These are phyloP conservation scores for Fusarium sp. DNA, from an alignment of 2,329 filamentous ascomycete species.

Conservation along the genomic window DNA sequence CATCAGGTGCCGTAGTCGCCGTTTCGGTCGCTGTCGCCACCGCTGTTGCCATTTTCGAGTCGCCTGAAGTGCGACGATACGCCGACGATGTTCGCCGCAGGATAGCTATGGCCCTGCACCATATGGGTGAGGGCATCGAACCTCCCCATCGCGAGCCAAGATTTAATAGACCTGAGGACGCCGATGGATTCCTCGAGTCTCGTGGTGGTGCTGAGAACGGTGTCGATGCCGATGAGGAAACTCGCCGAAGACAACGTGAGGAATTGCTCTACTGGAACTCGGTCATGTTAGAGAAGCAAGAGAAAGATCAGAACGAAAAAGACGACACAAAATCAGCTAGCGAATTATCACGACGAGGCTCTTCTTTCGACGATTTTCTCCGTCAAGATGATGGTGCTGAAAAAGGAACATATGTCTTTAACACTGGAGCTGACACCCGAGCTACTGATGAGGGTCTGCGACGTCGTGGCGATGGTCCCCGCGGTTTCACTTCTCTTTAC, in stretches of 20 bases:
- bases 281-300: slow-evolving; percentile 61
- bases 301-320: slow-evolving; percentile 45
- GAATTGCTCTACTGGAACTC: slow-evolving; percentile 75
- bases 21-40: slow-evolving; percentile 67
- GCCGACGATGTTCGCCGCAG: slow-evolving; percentile 70
- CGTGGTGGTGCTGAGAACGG: slow-evolving; percentile 58
- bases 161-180: slow-evolving; percentile 75
- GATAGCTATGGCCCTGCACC: slow-evolving; percentile 69
- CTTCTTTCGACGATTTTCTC: slow-evolving; percentile 70
- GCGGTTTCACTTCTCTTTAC: slow-evolving; percentile 60
- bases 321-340: slow-evolving; percentile 14
- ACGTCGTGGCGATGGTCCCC: slow-evolving; percentile 59
- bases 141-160: slow-evolving; percentile 62
- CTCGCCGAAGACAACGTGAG: slow-evolving; percentile 69
- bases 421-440: slow-evolving; percentile 62
- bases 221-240: slow-evolving; percentile 72
- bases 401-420: slow-evolving; percentile 67
- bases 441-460: slow-evolving; percentile 59
- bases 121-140: slow-evolving; percentile 67
- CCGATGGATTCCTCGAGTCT: slow-evolving; percentile 70
- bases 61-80: slow-evolving; percentile 70
- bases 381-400: slow-evolving; percentile 62
- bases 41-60: slow-evolving; percentile 71
- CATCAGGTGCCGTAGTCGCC: slow-evolving; percentile 69
- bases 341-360: slow-evolving; percentile 45